Conservation (phyloP, 2,329 filamentous ascomycete genomes). For the Pestalotiopsis sp. region DNA sequence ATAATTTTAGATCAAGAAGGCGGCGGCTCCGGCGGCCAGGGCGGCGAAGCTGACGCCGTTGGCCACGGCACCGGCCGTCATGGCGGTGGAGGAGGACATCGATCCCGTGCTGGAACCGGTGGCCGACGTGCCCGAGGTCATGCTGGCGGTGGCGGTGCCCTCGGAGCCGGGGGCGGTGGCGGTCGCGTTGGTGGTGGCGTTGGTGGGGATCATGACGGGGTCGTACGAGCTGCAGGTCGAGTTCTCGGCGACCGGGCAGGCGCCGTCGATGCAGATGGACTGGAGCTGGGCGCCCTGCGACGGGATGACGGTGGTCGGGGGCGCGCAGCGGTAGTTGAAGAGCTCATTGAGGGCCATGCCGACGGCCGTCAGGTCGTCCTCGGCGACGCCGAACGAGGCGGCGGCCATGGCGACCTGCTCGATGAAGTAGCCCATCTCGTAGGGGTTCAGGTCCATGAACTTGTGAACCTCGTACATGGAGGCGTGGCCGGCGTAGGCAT, state of each 20-base stretch:
- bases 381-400: conserved; percentile 60
- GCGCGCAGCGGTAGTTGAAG: conserved; percentile 56
- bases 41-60: conserved; percentile 30
- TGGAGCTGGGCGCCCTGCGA: conserved; percentile 50
- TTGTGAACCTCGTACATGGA: conserved; percentile 59
- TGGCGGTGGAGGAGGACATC: conserved; percentile 16
- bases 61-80: conserved; percentile 26
- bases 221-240: conserved; percentile 49
- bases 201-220: conserved; percentile 25
- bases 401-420: conserved; percentile 58
- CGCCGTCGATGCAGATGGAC: conserved; percentile 56
- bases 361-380: conserved; percentile 52
- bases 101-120: conserved; percentile 16
- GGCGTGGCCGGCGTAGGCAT: conserved; percentile 46
- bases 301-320: conserved; percentile 46
- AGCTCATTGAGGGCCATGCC: conserved; percentile 48
- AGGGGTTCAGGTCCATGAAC: conserved; percentile 58
- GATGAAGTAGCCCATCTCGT: conserved; percentile 62
- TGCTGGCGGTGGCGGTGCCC: conserved; percentile 10
- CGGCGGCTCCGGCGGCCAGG: conserved; percentile 27
- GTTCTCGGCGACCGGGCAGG: conserved; percentile 49
- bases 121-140: not conserved
- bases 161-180: conserved; percentile 14
- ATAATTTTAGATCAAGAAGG: conserved; percentile 28
- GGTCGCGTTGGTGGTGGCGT: conserved; percentile 20